Evolutionary conservation across 192 early-diverging fungal species (phyloP).

Genomic region (Umbelopsis ramanniana): DNA sequence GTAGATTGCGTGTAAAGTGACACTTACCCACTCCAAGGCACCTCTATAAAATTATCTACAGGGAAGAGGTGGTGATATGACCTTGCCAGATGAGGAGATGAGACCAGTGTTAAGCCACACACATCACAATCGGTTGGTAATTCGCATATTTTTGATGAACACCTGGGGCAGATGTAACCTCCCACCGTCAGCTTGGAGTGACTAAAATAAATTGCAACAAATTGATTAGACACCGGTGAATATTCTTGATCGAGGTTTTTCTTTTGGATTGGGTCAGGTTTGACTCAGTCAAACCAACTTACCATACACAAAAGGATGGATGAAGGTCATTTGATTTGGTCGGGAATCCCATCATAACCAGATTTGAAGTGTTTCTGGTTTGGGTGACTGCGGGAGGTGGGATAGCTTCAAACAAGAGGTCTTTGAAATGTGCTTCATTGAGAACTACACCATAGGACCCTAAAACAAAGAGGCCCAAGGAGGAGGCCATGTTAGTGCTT

Average conservation of each 20-base stretch:
- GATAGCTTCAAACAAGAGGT: constrained; percentile 81
- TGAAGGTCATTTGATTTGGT: constrained; percentile 48
- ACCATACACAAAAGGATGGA: constrained; percentile 82
- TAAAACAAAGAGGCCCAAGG: constrained; percentile 28
- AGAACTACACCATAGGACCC: constrained; percentile 82
- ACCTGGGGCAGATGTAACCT: constrained; percentile 89
- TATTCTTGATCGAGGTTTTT: neutral
- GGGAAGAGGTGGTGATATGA: constrained; percentile 97
- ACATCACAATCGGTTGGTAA: constrained; percentile 93
- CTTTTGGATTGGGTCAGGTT: neutral
- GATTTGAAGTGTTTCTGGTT: constrained; percentile 61
- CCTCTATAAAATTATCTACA: constrained; percentile 80
- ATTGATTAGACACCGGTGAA: constrained; percentile 11
- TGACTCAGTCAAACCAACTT: constrained; percentile 1
- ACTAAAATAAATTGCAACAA: constrained; percentile 42
- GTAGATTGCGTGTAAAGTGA: neutral
- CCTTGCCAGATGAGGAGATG: constrained; percentile 86
- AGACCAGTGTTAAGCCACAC: constrained; percentile 86
- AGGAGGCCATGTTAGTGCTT: neutral
- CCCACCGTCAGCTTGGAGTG: constrained; percentile 67
- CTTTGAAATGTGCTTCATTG: constrained; percentile 83
- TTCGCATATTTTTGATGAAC: constrained; percentile 80
- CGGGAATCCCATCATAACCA: constrained; percentile 96
- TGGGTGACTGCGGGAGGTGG: constrained; percentile 82
- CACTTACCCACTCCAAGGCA: constrained; percentile 53